Evolutionary conservation across 2,329 filamentous ascomycete genomes (phyloP), one percentile per base, ranked within the genome.

Genomic region (Paramyrothecium roridum): DNA sequence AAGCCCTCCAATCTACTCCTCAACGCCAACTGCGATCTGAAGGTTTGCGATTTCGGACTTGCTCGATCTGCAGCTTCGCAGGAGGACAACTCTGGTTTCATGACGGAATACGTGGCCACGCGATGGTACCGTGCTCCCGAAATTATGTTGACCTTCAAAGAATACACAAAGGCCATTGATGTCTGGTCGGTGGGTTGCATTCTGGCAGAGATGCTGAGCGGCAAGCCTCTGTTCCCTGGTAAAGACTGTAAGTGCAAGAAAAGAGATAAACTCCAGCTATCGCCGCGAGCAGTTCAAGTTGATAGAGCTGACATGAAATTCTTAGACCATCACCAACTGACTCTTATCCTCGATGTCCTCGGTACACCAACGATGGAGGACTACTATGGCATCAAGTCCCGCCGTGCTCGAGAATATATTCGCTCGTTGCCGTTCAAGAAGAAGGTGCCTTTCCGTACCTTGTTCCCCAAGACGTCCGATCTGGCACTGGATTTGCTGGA

Each of bases 141-240:
- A 73, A 99, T 99, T 74, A 99, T 99, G 95, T 88, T 99, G 78
- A 99, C 95, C 13, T 99, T 98, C 82, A 98, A 99, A 80, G 95
- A 99, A 77, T 99, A 99, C 79, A 99, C 95, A 66, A 99, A 98
- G 77, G 95, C 95, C 47, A 99, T 99, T 69, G 95, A 99, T 70
- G 93, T 99, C 12, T 99, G 95, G 95, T 97, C 93, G 67, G 95
- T 99, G 52, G 95, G 95, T 55, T 99, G 95, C 70, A 99, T 99
- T 66, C 78, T 99, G 66, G 95, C 95, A 3, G 95, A 99, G 80
- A 99, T 99, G 95, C 80, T 99, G 59, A 98, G 92, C 73, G 95
- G 95, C 63, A 99, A 99, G 82, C 95, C 95, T 19, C 77, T 99
- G 48, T 99, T 99, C 80, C 95, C 95, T 2, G 95, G 95, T 70